Evolutionary conservation across 2,329 filamentous ascomycete genomes (phyloP), one percentile per base, ranked within the genome.

Genomic region (Clarireedia homoeocarpa): DNA sequence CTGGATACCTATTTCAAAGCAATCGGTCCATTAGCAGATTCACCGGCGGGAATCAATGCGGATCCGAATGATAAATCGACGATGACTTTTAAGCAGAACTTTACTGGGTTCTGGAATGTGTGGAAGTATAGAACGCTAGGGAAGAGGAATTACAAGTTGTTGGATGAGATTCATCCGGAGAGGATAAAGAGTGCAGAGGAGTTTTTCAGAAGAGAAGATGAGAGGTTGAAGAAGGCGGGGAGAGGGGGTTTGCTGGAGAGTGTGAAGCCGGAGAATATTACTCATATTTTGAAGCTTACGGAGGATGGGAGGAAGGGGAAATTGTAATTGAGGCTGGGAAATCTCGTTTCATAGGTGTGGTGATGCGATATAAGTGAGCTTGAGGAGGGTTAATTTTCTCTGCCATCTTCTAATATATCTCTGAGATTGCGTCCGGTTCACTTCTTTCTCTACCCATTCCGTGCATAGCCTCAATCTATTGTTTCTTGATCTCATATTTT

Each of bases 91-190:
- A 65, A 66, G 36, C 64, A 76, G 47, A 81, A 80, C 60, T 81
- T 81, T 60, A 73, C 72, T 0, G 77, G 72, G 0, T 80, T 76
- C 60, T 81, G 77, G 74, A 75, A 72, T 55, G 57, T 74, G 52
- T 81, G 72, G 69, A 71, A 67, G 47, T 53, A 71, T 53, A 73
- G 73, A 1, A 59, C 79, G 5, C 60, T 78, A 10, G 27, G 27
- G 1, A 64, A 65, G 57, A 70, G 77, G 50, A 73, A 81, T 61
- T 79, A 78, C 61, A 67, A 61, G 14, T 58, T 80, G 17, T 64
- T 82, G 44, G 78, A 81, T 62, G 71, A 76, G 65, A 80, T 82
- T 49, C 71, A 76, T 62, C 78, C 78, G 0, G 62, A 63, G 1
- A 69, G 78, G n/a, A 74, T 78, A 55, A 72, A 65, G 62, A 75